A percentile compares a stretch with the other conserved stretches of the same genome.
Evolutionary conservation across 2,329 filamentous ascomycete species (phyloP).

Genomic region (Allantophomopsis lycopodina): DNA sequence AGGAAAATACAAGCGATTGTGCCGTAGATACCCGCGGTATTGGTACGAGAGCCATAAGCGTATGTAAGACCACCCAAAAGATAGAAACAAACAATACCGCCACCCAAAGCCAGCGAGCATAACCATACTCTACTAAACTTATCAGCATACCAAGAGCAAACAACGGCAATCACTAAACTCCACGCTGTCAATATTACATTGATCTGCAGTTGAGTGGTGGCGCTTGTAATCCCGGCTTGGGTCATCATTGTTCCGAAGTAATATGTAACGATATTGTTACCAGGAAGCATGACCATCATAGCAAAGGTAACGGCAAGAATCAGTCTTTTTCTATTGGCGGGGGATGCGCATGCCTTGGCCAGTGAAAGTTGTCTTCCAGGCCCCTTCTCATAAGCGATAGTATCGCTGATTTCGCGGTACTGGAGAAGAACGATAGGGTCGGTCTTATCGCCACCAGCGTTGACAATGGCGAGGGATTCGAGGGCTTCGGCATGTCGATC

Average conservation of each 20-base stretch:
- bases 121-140: constrained; percentile 24
- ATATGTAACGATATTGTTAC: constrained; percentile 16
- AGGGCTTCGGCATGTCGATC: constrained; percentile 95
- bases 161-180: constrained; percentile 12
- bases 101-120: constrained; percentile 1
- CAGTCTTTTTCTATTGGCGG: constrained; percentile 5
- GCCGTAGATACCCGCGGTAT: constrained; percentile 20
- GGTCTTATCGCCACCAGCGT: constrained; percentile 26
- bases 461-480: constrained; percentile 65
- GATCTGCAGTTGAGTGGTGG: constrained; percentile 12
- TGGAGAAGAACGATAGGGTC: constrained; percentile 23
- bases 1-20: constrained; percentile 32
- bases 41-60: background rate
- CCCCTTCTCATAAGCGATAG: constrained; percentile 26
- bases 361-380: constrained; percentile 22
- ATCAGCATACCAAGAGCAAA: constrained; percentile 22
- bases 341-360: constrained; percentile 15
- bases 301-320: constrained; percentile 5
- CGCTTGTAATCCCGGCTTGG: constrained; percentile 10
- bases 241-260: constrained; percentile 19
- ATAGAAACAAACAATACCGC: constrained; percentile 26
- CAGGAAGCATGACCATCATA: constrained; percentile 3
- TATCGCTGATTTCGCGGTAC: constrained; percentile 20
- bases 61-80: constrained; percentile 32
- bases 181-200: constrained; percentile 16